A percentile compares a stretch with the other conserved stretches of the same genome.
These are phyloP conservation scores for Boechera stricta DNA, from an alignment of 345 rosid species.

Conservation along the genomic window DNA sequence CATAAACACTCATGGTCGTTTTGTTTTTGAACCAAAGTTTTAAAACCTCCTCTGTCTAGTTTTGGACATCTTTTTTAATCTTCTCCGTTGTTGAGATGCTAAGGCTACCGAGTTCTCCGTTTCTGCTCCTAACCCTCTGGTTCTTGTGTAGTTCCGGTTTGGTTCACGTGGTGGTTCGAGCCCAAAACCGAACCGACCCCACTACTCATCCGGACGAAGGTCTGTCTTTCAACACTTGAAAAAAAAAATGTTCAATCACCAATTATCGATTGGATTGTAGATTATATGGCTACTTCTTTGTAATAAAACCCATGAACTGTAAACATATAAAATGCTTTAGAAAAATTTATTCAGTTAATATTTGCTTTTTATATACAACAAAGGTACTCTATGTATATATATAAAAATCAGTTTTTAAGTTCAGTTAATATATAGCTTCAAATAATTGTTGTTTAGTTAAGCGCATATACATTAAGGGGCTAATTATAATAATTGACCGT, in stretches of 20 bases:
- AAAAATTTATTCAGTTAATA: too few species aligned
- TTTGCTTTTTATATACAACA: too few species aligned
- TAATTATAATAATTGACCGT: too few species aligned
- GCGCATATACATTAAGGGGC: too few species aligned
- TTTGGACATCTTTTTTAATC: background rate
- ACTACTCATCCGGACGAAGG: slow-evolving; percentile 7
- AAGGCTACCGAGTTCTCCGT: background rate
- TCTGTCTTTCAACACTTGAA: background rate
- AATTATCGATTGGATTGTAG: background rate
- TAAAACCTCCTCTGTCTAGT: background rate
- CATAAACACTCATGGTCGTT: background rate
- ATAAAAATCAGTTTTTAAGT: too few species aligned
- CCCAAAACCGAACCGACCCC: background rate
- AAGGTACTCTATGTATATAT: too few species aligned
- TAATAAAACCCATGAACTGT: too few species aligned
- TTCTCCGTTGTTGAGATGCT: background rate
- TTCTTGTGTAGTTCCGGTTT: background rate
- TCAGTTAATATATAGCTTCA: too few species aligned
- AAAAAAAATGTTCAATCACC: background rate
- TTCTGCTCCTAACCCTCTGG: background rate
- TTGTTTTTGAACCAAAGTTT: background rate
- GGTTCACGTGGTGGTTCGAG: background rate
- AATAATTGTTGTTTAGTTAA: too few species aligned
- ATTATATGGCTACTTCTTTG: too few species aligned
- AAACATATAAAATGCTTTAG: too few species aligned